Evolutionary conservation across 1,284 basidiomycete genomes (phyloP).

Genomic region (Sanguinoderma infundibulare): DNA sequence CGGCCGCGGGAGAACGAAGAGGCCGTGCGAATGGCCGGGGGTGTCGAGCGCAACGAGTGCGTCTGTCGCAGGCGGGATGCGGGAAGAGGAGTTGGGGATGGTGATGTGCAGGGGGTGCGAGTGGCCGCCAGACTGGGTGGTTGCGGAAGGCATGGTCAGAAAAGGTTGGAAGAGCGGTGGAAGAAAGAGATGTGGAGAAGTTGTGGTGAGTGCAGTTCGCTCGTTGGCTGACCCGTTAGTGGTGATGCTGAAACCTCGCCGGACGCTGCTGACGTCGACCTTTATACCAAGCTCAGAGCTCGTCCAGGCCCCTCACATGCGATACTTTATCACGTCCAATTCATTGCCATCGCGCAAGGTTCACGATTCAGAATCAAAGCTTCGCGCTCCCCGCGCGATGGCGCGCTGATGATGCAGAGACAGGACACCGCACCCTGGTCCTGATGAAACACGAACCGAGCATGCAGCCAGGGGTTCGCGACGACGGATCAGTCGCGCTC

Average conservation of each 20-base stretch:
- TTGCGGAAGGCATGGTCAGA: neutral
- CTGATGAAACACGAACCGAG: neutral
- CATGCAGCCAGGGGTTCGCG: neutral
- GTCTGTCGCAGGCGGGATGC: constrained; percentile 2
- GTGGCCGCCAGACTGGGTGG: neutral
- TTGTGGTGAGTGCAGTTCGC: neutral
- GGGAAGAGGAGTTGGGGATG: constrained; percentile 9
- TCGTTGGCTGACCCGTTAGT: neutral
- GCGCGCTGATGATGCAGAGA: neutral
- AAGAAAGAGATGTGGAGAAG: neutral
- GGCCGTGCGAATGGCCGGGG: neutral
- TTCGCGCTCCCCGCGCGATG: neutral
- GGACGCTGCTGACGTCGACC: neutral
- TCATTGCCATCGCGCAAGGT: neutral
- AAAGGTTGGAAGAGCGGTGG: neutral
- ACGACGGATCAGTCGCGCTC: neutral
- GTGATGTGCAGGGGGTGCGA: constrained; percentile 11
- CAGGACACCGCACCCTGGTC: neutral
- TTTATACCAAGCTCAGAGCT: neutral
- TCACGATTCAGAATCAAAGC: neutral
- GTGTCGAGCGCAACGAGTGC: neutral
- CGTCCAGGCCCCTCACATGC: neutral
- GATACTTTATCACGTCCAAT: neutral
- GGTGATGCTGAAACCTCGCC: neutral
- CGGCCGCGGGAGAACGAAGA: neutral